Conservation (phyloP, 192 early-diverging fungal species). For the Mycoemilia scoparia region DNA sequence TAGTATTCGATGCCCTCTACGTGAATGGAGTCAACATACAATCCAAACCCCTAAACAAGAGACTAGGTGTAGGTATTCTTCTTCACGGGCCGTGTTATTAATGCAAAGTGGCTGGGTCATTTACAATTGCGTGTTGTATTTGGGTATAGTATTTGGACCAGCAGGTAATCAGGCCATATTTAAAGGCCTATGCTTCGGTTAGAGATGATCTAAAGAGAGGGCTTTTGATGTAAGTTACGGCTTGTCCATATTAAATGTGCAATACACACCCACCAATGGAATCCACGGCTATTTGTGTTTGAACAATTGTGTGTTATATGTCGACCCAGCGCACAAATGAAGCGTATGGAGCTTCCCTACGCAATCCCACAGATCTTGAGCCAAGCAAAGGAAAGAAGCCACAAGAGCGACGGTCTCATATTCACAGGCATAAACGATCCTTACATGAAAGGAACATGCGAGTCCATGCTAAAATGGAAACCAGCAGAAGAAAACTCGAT, state of each 20-base stretch:
- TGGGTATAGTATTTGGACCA: slow-evolving; percentile 37
- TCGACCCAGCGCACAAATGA: slow-evolving; percentile 36
- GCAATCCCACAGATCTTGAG: slow-evolving; percentile 33
- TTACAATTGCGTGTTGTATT: no score
- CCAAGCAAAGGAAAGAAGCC: slow-evolving; percentile 35
- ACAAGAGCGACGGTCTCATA: slow-evolving; percentile 57
- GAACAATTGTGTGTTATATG: slow-evolving; percentile 1
- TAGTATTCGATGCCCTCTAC: slow-evolving; percentile 60
- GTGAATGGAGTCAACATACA: slow-evolving; percentile 36
- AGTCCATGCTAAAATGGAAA: slow-evolving; percentile 68
- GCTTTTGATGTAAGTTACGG: slow-evolving; percentile 1
- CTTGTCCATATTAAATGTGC: no score
- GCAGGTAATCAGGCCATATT: slow-evolving; percentile 48
- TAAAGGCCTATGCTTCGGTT: slow-evolving; percentile 2
- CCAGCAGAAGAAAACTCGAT: slow-evolving; percentile 64
- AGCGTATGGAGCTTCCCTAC: slow-evolving; percentile 50
- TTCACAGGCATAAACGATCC: slow-evolving; percentile 44
- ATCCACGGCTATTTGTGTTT: slow-evolving; percentile 6
- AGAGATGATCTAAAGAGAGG: neutral
- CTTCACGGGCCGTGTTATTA: no score
- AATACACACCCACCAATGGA: no score
- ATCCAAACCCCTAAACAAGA: slow-evolving; percentile 32
- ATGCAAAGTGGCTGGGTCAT: no score
- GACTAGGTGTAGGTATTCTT: slow-evolving; percentile 46
- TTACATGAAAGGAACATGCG: slow-evolving; percentile 47